Evolutionary conservation across 1,284 basidiomycete genomes (phyloP).

Genomic region (Anthracocystis setariae): DNA sequence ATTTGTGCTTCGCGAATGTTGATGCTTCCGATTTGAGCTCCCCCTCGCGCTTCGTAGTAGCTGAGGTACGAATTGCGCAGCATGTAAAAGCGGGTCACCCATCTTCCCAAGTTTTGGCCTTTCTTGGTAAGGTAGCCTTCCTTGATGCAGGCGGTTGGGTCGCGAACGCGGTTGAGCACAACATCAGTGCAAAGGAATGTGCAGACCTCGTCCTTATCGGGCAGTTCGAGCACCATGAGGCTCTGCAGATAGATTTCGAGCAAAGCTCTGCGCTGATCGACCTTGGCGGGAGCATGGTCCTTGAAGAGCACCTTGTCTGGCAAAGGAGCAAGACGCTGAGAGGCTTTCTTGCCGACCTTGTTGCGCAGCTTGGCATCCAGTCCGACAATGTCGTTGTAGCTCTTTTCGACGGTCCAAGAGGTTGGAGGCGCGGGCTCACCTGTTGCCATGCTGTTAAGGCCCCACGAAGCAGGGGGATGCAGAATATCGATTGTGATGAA

Average conservation of each 20-base stretch:
- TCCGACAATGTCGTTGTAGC: constrained; percentile 87
- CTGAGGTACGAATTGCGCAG: constrained; percentile 81
- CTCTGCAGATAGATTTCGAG: constrained; percentile 88
- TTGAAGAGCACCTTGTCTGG: constrained; percentile 94
- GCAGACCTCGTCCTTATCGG: constrained; percentile 88
- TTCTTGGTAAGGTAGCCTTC: constrained; percentile 96
- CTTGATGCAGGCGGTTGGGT: constrained; percentile 75
- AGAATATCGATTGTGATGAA: constrained; percentile 71
- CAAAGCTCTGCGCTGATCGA: constrained; percentile 79
- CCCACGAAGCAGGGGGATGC: constrained; percentile 58
- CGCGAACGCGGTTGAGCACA: constrained; percentile 72
- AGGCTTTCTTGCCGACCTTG: constrained; percentile 76
- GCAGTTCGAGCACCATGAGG: constrained; percentile 79
- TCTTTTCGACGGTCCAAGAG: constrained; percentile 91
- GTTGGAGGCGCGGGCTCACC: constrained; percentile 73
- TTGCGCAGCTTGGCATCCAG: constrained; percentile 76
- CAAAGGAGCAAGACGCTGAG: constrained; percentile 78
- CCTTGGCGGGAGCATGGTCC: constrained; percentile 94
- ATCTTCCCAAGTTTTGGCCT: constrained; percentile 91
- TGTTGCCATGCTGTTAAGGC: constrained; percentile 67
- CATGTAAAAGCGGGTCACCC: constrained; percentile 85
- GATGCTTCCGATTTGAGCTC: constrained; percentile 88
- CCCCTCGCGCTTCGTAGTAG: constrained; percentile 88
- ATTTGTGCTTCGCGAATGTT: constrained; percentile 87
- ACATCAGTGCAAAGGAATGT: constrained; percentile 91